These are phyloP conservation scores for Mrakia frigida DNA, from an alignment of 768 basidiomycete genomes.

Conservation along the genomic window DNA sequence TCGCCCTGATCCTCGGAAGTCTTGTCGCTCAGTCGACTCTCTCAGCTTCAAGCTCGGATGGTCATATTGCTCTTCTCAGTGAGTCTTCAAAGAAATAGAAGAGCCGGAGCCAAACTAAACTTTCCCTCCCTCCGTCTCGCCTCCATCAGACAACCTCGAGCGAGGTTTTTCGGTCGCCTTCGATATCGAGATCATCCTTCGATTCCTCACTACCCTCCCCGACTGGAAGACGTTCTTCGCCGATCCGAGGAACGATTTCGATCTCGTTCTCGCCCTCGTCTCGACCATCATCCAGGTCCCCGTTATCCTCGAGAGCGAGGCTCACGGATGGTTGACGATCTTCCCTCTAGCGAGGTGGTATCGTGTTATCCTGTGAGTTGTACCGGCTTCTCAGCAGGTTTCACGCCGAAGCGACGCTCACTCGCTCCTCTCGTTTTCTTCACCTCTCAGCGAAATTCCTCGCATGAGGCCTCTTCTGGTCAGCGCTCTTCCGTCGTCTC, in stretches of 20 bases:
- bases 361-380: conserved; percentile 61
- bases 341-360: conserved; percentile 49
- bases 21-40: conserved; percentile 39
- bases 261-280: conserved; percentile 66
- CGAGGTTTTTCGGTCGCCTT: conserved; percentile 73
- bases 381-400: conserved; percentile 50
- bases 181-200: conserved; percentile 77
- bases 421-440: not conserved
- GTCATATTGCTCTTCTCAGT: conserved; percentile 36
- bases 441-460: not conserved
- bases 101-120: not conserved
- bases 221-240: conserved; percentile 74
- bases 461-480: not conserved
- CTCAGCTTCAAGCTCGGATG: conserved; percentile 34
- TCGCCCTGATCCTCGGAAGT: conserved; percentile 35
- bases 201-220: conserved; percentile 66
- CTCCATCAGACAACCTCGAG: conserved; percentile 58
- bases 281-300: conserved; percentile 82
- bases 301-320: conserved; percentile 55
- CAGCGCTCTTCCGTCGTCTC: too few species aligned
- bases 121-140: not conserved
- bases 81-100: not conserved
- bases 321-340: conserved; percentile 84
- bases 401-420: not conserved
- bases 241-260: conserved; percentile 61